Evolutionary conservation across 2,329 filamentous ascomycete species (phyloP).

Genomic region (Hirsutella rhossiliensis): DNA sequence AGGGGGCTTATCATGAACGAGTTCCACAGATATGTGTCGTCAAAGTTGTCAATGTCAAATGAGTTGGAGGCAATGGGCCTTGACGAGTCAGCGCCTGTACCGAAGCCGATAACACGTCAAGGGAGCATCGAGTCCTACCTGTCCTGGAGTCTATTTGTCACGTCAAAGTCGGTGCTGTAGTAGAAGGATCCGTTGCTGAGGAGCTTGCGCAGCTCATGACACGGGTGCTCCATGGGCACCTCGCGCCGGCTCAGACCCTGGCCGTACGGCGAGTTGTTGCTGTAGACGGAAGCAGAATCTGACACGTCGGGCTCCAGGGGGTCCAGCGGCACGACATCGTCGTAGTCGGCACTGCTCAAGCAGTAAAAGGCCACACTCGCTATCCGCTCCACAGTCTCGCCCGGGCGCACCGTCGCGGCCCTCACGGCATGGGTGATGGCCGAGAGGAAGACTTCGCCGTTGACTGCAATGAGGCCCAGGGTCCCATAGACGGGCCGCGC

Average conservation of each 20-base stretch:
- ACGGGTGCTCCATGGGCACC: slow-evolving; percentile 70
- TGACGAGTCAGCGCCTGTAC: slow-evolving; percentile 7
- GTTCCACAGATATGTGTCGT: slow-evolving; percentile 93
- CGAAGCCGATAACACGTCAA: neutral
- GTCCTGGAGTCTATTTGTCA: slow-evolving; percentile 87
- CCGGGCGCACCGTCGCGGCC: slow-evolving; percentile 72
- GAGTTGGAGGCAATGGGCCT: slow-evolving; percentile 64
- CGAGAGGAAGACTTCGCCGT: slow-evolving; percentile 78
- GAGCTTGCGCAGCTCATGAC: slow-evolving; percentile 80
- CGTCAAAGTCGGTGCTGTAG: slow-evolving; percentile 95
- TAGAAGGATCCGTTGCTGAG: slow-evolving; percentile 92
- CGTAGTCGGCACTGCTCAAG: slow-evolving; percentile 75
- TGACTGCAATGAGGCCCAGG: slow-evolving; percentile 73
- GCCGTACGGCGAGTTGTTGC: slow-evolving; percentile 25
- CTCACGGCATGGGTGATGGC: slow-evolving; percentile 71
- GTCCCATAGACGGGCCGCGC: slow-evolving; percentile 72
- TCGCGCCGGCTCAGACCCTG: slow-evolving; percentile 52
- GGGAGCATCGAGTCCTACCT: slow-evolving; percentile 35
- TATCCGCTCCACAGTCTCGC: slow-evolving; percentile 83
- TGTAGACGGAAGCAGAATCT: slow-evolving; percentile 35
- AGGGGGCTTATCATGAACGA: slow-evolving; percentile 95
- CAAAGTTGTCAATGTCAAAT: slow-evolving; percentile 85
- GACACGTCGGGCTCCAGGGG: slow-evolving; percentile 35
- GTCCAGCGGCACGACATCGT: slow-evolving; percentile 55
- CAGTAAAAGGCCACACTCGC: slow-evolving; percentile 85